phyloP scores from a whole-genome alignment of 805 yeast genomes.

The Kluyveromyces siamensis region DNA sequence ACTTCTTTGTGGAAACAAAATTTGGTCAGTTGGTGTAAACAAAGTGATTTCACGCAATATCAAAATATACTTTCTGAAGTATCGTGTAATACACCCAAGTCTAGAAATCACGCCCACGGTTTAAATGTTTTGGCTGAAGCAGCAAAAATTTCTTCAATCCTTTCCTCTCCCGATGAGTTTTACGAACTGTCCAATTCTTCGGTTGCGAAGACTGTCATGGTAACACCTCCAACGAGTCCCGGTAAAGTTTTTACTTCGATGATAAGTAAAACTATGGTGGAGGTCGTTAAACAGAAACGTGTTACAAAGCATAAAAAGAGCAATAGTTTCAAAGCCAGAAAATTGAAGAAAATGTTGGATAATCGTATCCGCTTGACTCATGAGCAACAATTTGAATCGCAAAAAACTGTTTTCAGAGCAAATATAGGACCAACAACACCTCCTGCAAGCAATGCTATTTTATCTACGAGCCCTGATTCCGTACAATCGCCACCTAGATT shows the following conservation, averaged over 20 bases:
- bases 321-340: slow-evolving; percentile 29
- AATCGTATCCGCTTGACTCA: slow-evolving; percentile 18
- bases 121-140: slow-evolving; percentile 10
- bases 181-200: slow-evolving; percentile 14
- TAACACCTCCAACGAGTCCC: slow-evolving; percentile 29
- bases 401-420: slow-evolving; percentile 2
- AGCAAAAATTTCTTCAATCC: slow-evolving; percentile 15
- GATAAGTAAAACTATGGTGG: slow-evolving; percentile 22
- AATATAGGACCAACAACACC: not conserved
- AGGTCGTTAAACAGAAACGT: slow-evolving; percentile 19
- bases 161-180: slow-evolving; percentile 24
- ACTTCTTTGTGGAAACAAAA: slow-evolving; percentile 27
- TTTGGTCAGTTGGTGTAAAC: slow-evolving; percentile 27
- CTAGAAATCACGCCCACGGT: slow-evolving; percentile 2
- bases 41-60: slow-evolving; percentile 24
- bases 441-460: not conserved
- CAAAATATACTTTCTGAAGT: slow-evolving; percentile 16
- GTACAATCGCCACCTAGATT: not conserved
- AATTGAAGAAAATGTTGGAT: slow-evolving; percentile 24
- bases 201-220: slow-evolving; percentile 12
- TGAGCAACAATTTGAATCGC: not conserved
- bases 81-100: not conserved
- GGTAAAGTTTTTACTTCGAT: slow-evolving; percentile 15
- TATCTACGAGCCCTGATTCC: not conserved
- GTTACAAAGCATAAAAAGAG: slow-evolving; percentile 24